phyloP scores from a whole-genome alignment of 2,329 filamentous ascomycete species.

The Penicillium sp. region DNA sequence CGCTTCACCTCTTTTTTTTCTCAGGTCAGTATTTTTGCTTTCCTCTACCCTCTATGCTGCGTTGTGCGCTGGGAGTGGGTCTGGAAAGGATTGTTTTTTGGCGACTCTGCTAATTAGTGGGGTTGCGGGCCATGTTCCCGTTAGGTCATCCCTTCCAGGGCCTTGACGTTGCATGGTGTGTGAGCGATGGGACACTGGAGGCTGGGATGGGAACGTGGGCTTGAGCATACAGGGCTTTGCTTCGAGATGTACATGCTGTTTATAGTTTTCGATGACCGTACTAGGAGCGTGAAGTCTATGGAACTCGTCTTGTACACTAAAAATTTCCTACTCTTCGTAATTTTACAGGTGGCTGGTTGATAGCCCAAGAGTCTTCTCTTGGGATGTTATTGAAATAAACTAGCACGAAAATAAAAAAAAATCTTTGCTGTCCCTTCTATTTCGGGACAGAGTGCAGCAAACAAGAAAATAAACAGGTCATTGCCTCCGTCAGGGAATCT shows the following conservation, averaged over 20 bases:
- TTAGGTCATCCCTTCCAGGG: slow-evolving; percentile 10
- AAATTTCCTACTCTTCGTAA: not conserved
- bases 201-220: not conserved
- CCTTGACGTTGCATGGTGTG: slow-evolving; percentile 6
- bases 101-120: slow-evolving; percentile 41
- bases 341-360: not conserved
- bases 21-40: slow-evolving; percentile 48
- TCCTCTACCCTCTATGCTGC: slow-evolving; percentile 1
- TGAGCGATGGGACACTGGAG: not conserved
- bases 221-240: not conserved
- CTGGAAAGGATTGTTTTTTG: slow-evolving; percentile 27
- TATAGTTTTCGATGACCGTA: not conserved
- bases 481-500: slow-evolving; percentile 53
- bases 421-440: slow-evolving; percentile 19
- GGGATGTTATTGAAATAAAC: slow-evolving; percentile 27
- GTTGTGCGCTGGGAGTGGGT: slow-evolving; percentile 10
- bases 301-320: not conserved
- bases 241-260: not conserved
- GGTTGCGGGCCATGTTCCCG: slow-evolving; percentile 22
- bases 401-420: slow-evolving; percentile 22
- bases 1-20: slow-evolving; percentile 60
- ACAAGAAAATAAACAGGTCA: slow-evolving; percentile 26
- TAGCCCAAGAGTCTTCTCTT: slow-evolving; percentile 8
- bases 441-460: slow-evolving; percentile 8
- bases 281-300: not conserved